phyloP scores from a whole-genome alignment of 148 eudicot genomes.

The Amaranthus hypochondriacus region DNA sequence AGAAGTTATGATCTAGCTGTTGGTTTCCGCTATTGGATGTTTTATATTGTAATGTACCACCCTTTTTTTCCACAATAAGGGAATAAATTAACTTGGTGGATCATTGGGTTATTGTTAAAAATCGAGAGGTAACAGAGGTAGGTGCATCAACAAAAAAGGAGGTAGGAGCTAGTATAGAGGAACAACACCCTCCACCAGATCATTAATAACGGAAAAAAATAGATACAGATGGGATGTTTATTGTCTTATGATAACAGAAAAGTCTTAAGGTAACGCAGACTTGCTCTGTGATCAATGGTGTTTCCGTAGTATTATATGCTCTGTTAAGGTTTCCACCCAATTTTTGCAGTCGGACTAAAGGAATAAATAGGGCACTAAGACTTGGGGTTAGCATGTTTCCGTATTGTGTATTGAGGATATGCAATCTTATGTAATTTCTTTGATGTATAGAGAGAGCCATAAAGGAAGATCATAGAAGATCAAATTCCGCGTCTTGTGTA shows the following conservation, averaged over 20 bases:
- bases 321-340: background rate
- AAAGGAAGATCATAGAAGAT: too few species aligned
- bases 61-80: background rate
- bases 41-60: background rate
- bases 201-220: background rate
- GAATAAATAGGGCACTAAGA: background rate
- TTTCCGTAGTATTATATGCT: background rate
- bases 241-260: background rate
- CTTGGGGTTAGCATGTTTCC: background rate
- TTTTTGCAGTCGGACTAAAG: background rate
- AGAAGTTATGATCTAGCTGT: background rate
- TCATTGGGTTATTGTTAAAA: background rate
- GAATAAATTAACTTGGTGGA: background rate
- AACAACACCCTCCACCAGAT: background rate
- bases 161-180: background rate
- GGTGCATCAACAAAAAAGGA: background rate
- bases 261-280: background rate
- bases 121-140: background rate
- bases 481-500: too few species aligned
- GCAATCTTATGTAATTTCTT: background rate
- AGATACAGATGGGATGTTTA: background rate
- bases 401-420: background rate
- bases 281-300: background rate
- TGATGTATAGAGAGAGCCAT: too few species aligned
- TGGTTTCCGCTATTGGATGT: background rate